phyloP scores from a whole-genome alignment of 2,329 filamentous ascomycete species.

The Trichoderma atroviride region DNA sequence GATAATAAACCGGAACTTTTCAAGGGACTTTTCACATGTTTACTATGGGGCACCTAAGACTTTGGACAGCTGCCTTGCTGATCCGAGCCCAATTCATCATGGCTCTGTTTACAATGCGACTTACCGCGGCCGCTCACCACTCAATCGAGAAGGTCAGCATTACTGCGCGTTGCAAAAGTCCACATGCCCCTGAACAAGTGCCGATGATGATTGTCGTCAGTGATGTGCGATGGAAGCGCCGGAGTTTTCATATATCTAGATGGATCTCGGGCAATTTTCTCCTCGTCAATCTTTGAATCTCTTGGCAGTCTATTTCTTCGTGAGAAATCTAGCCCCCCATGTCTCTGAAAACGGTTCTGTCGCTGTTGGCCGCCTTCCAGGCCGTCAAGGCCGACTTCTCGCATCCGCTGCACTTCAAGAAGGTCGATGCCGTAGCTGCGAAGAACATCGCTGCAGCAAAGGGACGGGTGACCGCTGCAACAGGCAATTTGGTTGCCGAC shows the following conservation, averaged over 20 bases:
- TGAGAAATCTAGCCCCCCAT: slow-evolving; percentile 14
- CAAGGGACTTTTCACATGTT: not conserved
- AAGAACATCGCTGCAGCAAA: slow-evolving; percentile 24
- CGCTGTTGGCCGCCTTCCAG: slow-evolving; percentile 23
- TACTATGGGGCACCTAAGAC: slow-evolving; percentile 6
- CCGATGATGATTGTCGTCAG: not conserved
- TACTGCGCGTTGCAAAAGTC: not conserved
- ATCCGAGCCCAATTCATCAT: slow-evolving; percentile 15
- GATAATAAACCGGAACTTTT: slow-evolving; percentile 6
- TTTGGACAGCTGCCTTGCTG: not conserved
- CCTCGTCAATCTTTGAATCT: not conserved
- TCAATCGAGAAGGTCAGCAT: slow-evolving; percentile 22
- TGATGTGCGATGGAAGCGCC: not conserved
- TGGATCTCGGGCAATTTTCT: not conserved
- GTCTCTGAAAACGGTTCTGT: slow-evolving; percentile 25
- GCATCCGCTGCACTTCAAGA: slow-evolving; percentile 28
- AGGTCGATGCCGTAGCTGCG: slow-evolving; percentile 25
- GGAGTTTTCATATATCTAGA: not conserved
- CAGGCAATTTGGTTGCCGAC: slow-evolving; percentile 25
- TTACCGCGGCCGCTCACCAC: not conserved
- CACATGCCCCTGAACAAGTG: not conserved
- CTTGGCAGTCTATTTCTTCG: not conserved
- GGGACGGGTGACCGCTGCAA: not conserved
- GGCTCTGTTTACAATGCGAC: slow-evolving; percentile 6
- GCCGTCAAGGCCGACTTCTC: slow-evolving; percentile 28